Conservation (phyloP, 345 rosid genomes). For the Linum lewisii region DNA sequence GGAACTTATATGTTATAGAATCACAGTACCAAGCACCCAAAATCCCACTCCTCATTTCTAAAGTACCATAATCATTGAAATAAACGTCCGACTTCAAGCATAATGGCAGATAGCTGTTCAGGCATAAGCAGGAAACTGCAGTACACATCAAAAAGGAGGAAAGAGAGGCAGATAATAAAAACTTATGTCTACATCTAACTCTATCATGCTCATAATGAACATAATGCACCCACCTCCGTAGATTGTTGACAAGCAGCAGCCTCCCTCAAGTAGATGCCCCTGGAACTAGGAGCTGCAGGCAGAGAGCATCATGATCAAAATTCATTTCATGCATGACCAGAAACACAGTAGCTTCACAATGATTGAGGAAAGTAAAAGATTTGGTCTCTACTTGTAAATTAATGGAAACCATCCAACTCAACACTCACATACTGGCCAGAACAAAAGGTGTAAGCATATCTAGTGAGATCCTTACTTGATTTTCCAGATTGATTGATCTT, state of each 20-base stretch:
- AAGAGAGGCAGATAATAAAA: too few species aligned
- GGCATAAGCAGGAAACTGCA: too few species aligned
- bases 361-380: neutral
- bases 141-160: too few species aligned
- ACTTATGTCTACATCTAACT: neutral
- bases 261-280: constrained; percentile 93
- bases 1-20: constrained; percentile 6
- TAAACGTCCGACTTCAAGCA: neutral
- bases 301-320: constrained; percentile 14
- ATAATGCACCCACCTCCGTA: constrained; percentile 72
- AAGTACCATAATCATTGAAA: neutral
- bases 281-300: constrained; percentile 60
- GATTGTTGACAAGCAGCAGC: constrained; percentile 53
- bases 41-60: neutral
- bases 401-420: neutral
- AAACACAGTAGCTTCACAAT: neutral
- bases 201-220: too few species aligned
- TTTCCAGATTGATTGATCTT: constrained; percentile 71
- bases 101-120: neutral
- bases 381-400: neutral
- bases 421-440: neutral
- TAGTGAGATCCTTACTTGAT: constrained; percentile 44
- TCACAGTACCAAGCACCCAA: too few species aligned
- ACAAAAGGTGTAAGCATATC: neutral
- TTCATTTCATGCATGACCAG: constrained; percentile 1